Evolutionary conservation across 2,329 filamentous ascomycete species (phyloP).

Genomic region (Stenocarpella maydis): DNA sequence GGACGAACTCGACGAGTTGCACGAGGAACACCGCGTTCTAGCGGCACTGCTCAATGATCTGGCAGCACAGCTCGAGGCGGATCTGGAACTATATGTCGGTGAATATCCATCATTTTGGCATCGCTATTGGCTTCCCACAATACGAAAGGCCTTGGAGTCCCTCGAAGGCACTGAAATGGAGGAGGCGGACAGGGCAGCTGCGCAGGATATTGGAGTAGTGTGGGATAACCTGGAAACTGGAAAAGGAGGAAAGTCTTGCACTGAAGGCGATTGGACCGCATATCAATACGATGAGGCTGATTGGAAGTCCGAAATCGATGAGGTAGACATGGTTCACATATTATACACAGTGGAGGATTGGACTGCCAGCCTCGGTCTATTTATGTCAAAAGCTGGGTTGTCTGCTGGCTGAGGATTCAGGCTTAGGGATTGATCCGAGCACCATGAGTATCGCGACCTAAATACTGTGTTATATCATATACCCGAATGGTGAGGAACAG

Average conservation of each 20-base stretch:
- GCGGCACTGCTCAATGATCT: background rate
- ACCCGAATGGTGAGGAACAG: too few species aligned
- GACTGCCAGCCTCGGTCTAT: background rate
- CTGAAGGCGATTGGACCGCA: background rate
- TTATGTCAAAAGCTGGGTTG: background rate
- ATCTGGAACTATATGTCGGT: background rate
- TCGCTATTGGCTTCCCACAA: background rate
- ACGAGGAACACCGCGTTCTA: slow-evolving; percentile 3
- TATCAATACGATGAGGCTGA: background rate
- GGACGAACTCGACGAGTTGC: background rate
- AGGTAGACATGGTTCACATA: background rate
- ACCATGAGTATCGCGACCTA: too few species aligned
- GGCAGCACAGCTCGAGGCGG: background rate
- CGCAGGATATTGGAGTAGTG: slow-evolving; percentile 9
- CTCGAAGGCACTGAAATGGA: background rate
- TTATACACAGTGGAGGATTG: background rate
- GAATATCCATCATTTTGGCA: slow-evolving; percentile 1
- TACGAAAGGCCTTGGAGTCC: background rate
- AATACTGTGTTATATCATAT: too few species aligned
- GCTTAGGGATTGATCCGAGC: too few species aligned
- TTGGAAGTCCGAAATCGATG: background rate
- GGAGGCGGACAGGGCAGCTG: background rate
- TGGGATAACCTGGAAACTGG: background rate
- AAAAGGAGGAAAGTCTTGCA: background rate
- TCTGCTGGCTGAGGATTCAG: background rate